Evolutionary conservation across 768 basidiomycete species (phyloP), one percentile per base, ranked within the genome.

Genomic region (Porpolomopsis calyptriformis): DNA sequence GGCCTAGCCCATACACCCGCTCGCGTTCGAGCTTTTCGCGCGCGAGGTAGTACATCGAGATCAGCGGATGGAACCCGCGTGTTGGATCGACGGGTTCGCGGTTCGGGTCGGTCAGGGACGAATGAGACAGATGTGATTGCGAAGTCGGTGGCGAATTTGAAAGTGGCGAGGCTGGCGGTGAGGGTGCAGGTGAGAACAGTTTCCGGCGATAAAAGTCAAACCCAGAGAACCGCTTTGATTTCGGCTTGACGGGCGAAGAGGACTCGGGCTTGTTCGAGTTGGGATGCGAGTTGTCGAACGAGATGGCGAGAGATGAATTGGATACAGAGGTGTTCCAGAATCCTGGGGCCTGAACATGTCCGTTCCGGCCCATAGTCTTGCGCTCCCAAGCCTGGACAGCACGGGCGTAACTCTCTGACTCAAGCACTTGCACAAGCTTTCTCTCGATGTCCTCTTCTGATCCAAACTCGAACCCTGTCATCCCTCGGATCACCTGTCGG

Each of bases 401-500:
- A 0, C 80, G 75, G 7, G 71, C 63, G 63, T 97, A 99, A 1
- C 66, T 58, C 23, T 96, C 91, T 0, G 82, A 81, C 52, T 80
- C 77, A 19, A 98, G 76, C 18, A 96, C 74, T 1, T 76, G 71
- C 8, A 74, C 57, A 2, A 97, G 74, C 57, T 72, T 80, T 34
- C 70, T 70, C 61, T 89, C 82, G 46, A 98, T 88, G 10, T 94
- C 86, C 4, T 85, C 84, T 41, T 85, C 82, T 0, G 83, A 69
- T 12, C 96, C 96, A 53, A 99, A 97, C 57, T 97, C 94, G 65
- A 99, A 97, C 4, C 94, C 94, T 35, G 82, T 80, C 96, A 97
- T 98, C 41, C 82, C 82, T 26, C 74, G 75, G 57, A 99, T 76
- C 49, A 98, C 88, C 29, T 81, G 76, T 24, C 73, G 76, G 61